Evolutionary conservation across 1,284 basidiomycete species (phyloP), one percentile per base, ranked within the genome.

Genomic region (Porodaedalea pini): DNA sequence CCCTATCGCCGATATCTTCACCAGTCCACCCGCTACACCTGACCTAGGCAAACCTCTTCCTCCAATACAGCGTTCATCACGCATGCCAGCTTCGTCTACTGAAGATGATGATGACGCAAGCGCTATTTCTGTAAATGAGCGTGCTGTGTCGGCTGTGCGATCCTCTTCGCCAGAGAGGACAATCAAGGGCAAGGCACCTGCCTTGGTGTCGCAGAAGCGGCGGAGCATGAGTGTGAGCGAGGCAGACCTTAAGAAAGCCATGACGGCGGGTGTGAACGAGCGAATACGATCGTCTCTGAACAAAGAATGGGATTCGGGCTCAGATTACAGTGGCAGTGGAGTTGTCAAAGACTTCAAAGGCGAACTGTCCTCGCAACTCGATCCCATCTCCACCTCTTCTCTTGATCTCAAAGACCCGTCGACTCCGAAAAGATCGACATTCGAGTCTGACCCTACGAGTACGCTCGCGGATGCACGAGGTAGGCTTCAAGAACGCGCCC

Each of bases 161-260:
- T 45, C 58, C 7, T 56, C 60, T 6, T 66, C 66, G 4, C 63
- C 66, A 25, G 64, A 61, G n/a, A 60, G 59, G 52, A 64, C 66
- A 11, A 47, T 62, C 6, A 64, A 60, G 50, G 53, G 56, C 27
- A 63, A 50, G 34, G 31, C 60, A 27, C 48, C 54, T 19, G 68
- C 69, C 19, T 72, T 71, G 32, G 40, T 60, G 7, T 31, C 59
- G 25, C 63, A 63, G 25, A 86, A 84, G 64, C 79, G 86, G 64
- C 75, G 89, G 62, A 90, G 88, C 67, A 83, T 86, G 81, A 89
- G 87, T 63, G 81, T 88, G 41, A 79, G 85, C 52, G 84, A 88
- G 65, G 76, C 78, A 7, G 88, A 89, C 55, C 65, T 81, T 45
- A 78, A 81, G 67, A 79, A 78, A 61, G 67, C 73, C 2, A 72